Conservation (phyloP, 352 stramenopile species). For the Globisporangium yorkense region DNA sequence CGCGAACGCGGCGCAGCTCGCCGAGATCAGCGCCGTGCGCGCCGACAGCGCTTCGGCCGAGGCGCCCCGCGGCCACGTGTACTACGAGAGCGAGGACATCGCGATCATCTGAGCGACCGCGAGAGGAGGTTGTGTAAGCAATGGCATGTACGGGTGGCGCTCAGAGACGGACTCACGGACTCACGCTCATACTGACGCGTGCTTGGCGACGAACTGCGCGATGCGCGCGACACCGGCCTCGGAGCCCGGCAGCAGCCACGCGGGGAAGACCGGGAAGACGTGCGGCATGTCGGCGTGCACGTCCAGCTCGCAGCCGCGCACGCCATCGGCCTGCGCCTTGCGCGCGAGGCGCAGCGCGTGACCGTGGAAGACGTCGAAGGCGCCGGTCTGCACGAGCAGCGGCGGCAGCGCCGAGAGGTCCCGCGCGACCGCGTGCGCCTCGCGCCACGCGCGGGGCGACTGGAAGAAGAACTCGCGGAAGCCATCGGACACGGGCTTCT, state of each 20-base stretch:
- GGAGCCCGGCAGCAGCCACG: slow-evolving; percentile 13
- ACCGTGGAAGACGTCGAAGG: slow-evolving; percentile 44
- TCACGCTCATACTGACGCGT: not conserved
- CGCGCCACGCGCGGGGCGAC: slow-evolving; percentile 21
- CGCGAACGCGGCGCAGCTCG: not conserved
- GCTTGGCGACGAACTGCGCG: slow-evolving; percentile 15
- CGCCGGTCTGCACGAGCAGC: slow-evolving; percentile 33
- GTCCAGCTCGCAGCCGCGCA: slow-evolving; percentile 26
- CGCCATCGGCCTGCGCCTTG: slow-evolving; percentile 23
- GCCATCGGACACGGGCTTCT: slow-evolving; percentile 26
- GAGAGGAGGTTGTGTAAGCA: not conserved
- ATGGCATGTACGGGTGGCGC: not conserved
- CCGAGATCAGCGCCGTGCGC: not conserved
- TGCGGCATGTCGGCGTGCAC: slow-evolving; percentile 20
- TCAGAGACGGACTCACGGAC: no score
- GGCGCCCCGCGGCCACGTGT: not conserved
- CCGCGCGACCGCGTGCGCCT: slow-evolving; percentile 29
- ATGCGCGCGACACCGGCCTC: slow-evolving; percentile 10
- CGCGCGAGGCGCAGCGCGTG: slow-evolving; percentile 29
- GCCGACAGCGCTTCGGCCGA: not conserved
- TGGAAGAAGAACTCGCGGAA: slow-evolving; percentile 28
- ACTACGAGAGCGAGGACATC: slow-evolving; percentile 6
- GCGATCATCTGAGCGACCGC: slow-evolving; percentile 1
- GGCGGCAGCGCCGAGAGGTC: slow-evolving; percentile 38
- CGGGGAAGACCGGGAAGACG: slow-evolving; percentile 18